Percentiles rank a stretch among this genome's conserved stretches.
phyloP scores from a whole-genome alignment of 176 grass and related monocot genomes.

The Luzula sylvatica region DNA sequence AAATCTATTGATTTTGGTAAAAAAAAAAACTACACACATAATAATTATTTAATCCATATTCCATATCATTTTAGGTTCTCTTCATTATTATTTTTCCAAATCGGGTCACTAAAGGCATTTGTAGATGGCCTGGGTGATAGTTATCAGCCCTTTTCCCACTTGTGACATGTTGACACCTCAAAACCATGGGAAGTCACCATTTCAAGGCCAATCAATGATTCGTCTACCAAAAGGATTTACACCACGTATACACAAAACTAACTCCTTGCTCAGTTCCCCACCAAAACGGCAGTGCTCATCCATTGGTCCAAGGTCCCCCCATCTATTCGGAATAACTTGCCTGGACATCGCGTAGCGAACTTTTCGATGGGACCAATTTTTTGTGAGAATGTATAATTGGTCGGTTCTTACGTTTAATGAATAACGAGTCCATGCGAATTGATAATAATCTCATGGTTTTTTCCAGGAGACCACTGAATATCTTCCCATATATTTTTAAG shows the following conservation, averaged over 20 bases:
- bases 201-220: background rate
- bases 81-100: too few species aligned
- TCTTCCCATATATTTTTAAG: too few species aligned
- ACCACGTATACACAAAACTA: background rate
- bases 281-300: background rate
- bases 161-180: background rate
- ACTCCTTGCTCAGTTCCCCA: background rate
- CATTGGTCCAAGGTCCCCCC: background rate
- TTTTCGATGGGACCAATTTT: background rate
- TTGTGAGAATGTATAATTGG: background rate
- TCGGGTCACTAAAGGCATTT: too few species aligned
- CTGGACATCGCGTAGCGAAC: background rate
- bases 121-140: too few species aligned
- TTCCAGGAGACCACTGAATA: too few species aligned
- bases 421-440: background rate
- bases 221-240: background rate
- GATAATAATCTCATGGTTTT: background rate
- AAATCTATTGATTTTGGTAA: too few species aligned
- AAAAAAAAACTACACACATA: too few species aligned
- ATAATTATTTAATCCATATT: too few species aligned
- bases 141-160: too few species aligned
- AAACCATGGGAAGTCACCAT: conserved; percentile 6
- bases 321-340: background rate
- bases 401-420: background rate
- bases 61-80: too few species aligned